phyloP scores from a whole-genome alignment of 139 green algal genomes.

The Picochlorum sp. region DNA sequence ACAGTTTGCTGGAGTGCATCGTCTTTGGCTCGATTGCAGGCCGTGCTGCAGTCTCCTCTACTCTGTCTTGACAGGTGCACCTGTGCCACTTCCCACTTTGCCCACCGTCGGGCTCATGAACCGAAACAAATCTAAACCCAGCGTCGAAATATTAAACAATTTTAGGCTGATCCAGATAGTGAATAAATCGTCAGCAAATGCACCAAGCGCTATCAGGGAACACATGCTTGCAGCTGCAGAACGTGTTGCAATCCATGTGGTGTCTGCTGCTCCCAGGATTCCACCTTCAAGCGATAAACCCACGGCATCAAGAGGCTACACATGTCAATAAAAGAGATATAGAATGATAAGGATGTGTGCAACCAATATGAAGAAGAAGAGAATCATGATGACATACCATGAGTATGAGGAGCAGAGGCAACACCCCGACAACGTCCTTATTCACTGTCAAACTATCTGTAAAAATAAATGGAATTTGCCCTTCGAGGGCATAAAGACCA shows the following conservation, averaged over 20 bases:
- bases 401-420: conserved; percentile 20
- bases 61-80: not conserved
- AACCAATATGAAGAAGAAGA: not conserved
- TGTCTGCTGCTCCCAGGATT: conserved; percentile 28
- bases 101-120: conserved; percentile 9
- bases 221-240: conserved; percentile 2
- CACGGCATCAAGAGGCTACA: conserved; percentile 29
- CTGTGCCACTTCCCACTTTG: conserved; percentile 1
- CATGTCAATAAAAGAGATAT: not conserved
- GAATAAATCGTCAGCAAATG: conserved; percentile 4
- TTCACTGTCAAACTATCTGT: conserved; percentile 15
- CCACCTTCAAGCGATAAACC: conserved; percentile 28
- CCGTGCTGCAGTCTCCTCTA: not conserved
- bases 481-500: conserved; percentile 8
- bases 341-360: conserved; percentile 4
- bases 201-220: conserved; percentile 15
- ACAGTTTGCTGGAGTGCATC: conserved; percentile 96
- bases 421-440: conserved; percentile 12
- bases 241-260: conserved; percentile 17
- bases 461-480: conserved; percentile 25
- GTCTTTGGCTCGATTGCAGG: conserved; percentile 80
- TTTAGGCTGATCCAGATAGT: conserved; percentile 25
- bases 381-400: conserved; percentile 6
- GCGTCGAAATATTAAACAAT: conserved; percentile 18
- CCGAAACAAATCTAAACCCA: conserved; percentile 21